Evolutionary conservation across 208 protist genomes (phyloP), one percentile per base, ranked within the genome.

Genomic region (Novymonas esmeraldas): DNA sequence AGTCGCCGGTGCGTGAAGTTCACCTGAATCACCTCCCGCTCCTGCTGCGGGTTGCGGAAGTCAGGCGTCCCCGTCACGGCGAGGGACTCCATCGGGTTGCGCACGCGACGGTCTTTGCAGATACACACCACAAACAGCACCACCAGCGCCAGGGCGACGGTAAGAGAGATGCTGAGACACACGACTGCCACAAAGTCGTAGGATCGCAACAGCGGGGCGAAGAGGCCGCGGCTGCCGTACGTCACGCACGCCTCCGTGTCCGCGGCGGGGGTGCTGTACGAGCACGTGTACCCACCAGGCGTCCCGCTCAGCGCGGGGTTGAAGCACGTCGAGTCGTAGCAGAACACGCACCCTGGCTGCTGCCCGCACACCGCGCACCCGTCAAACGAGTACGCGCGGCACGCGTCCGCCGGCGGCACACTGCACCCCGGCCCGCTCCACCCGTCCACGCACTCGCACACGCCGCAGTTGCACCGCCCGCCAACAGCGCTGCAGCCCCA

Each of bases 321-420:
- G 73, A 75, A 76, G 68, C 80, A 86, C 45, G 70, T 69, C 33
- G 57, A 64, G 73, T 86, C 80, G 26, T 51, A 58, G 71, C 80
- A 86, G 55, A 79, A 86, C 57, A 39, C 64, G 59, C 80, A 86
- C 10, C 61, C 69, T 26, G 20, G 48, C 26, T 66, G 60, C 38
- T 60, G 51, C 34, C 39, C 56, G 56, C 80, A 86, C 48, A 70
- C 56, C 49, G 42, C 29, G 41, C 80, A 86, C 31, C 80, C 80
- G 45, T 64, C 66, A 11, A 86, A 56, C 39, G 76, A 82, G 33
- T 64, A 65, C 31, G 62, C 59, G 20, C 59, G 70, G 60, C 79
- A 84, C 54, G 70, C 74, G 49, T 84, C 79, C 10, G 34, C 34
- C 16, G 55, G 52, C 18, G 51, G 18, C n/a, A 52, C 39, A 56